Evolutionary conservation across 768 basidiomycete species (phyloP), one percentile per base, ranked within the genome.

Genomic region (Pisolithus sp.): DNA sequence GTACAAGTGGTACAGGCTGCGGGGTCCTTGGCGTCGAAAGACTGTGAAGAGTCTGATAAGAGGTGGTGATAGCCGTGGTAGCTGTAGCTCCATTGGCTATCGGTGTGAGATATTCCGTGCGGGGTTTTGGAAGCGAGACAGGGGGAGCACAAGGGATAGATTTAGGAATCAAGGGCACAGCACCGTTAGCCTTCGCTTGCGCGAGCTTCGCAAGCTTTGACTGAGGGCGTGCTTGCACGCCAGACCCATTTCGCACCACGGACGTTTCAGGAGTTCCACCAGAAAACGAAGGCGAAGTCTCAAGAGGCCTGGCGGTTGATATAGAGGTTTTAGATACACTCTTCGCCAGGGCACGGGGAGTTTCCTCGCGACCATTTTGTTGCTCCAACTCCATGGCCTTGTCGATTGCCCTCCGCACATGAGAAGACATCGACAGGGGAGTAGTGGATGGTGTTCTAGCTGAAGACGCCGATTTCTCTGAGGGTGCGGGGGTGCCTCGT

Each of bases 61-160:
- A 82, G 2, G 88, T 89, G 0, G 88, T 90, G 60, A 90, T 90
- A 2, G 88, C 88, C 15, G 87, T 89, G 0, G 88, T 90, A 12
- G 81, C 88, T n/a, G 86, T 82, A 3, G 85, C 70, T 0, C 88
- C 86, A 60, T 90, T 90, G n/a, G 85, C 85, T 42, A 85, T 87
- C 2, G 89, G 88, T 15, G 79, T 85, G 10, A 89, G 68, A 62
- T 83, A 86, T 61, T 89, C 82, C 6, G 88, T 89, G 46, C 68
- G 79, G 44, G 76, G 57, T 43, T 66, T 69, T n/a, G 75, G 76
- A 50, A 79, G 66, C 7, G 68, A 65, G 44, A 59, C 67, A 34
- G 61, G 64, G 46, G 63, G 67, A 49, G 68, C 49, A 8, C 57
- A 53, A 9, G 58, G 40, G 2, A 50, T 21, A 10, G 48, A 51